Evolutionary conservation across 805 yeast species (phyloP).

Genomic region (Komagataella populi): DNA sequence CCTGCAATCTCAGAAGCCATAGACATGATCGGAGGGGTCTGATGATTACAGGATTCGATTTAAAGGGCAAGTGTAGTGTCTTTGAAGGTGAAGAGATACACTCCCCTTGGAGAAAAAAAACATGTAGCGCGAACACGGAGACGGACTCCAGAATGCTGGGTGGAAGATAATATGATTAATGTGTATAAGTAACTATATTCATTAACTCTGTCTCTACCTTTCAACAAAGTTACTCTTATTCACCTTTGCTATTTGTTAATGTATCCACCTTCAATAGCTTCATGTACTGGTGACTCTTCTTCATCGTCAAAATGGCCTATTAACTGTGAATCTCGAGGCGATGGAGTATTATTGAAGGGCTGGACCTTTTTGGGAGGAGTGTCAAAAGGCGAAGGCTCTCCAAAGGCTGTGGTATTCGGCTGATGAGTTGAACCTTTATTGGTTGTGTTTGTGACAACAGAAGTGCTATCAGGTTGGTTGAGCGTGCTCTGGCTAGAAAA

Average conservation of each 20-base stretch:
- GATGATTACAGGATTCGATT: not conserved
- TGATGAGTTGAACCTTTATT: not conserved
- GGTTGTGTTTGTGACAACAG: not conserved
- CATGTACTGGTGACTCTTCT: not conserved
- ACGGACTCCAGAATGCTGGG: not conserved
- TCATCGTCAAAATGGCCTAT: not conserved
- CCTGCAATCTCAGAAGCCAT: slow-evolving; percentile 26
- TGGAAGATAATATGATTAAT: not conserved
- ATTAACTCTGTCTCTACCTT: not conserved
- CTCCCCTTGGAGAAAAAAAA: not conserved
- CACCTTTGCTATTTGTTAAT: not conserved
- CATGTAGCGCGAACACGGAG: not conserved
- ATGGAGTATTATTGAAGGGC: not conserved
- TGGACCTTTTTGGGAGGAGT: not conserved
- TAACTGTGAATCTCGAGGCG: not conserved
- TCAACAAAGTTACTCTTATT: not conserved
- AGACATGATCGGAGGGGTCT: slow-evolving; percentile 14
- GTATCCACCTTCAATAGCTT: not conserved
- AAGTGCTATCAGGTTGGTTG: not conserved
- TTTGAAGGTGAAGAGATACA: not conserved
- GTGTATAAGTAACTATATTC: not conserved
- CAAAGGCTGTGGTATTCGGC: not conserved
- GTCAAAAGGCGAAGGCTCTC: not conserved
- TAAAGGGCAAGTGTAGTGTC: not conserved
- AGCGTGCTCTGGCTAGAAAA: not conserved